Evolutionary conservation across 805 yeast genomes (phyloP).

Genomic region (Cyberlindnera bimundalis): DNA sequence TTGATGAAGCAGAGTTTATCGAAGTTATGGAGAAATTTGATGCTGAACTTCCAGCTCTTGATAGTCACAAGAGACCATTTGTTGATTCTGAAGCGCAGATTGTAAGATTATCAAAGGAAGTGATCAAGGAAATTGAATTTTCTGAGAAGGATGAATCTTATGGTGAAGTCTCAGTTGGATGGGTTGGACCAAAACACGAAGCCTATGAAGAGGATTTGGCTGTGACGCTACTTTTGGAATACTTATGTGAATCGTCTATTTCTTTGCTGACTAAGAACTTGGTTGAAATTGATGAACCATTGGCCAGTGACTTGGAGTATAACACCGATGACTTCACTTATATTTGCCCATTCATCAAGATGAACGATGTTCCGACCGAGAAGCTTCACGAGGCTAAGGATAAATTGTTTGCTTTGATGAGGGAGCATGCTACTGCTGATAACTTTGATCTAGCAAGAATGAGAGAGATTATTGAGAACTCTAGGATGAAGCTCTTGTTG

Average conservation of each 20-base stretch:
- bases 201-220: conserved; percentile 61
- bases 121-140: conserved; percentile 58
- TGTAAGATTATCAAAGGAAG: conserved; percentile 29
- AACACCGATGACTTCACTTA: conserved; percentile 72
- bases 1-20: conserved; percentile 72
- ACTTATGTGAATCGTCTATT: conserved; percentile 73
- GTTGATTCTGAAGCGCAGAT: conserved; percentile 58
- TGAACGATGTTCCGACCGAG: conserved; percentile 76
- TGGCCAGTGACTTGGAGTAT: conserved; percentile 66
- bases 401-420: conserved; percentile 47
- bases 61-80: conserved; percentile 60
- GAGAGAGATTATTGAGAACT: conserved; percentile 63
- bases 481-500: conserved; percentile 56
- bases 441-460: conserved; percentile 63
- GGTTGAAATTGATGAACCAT: conserved; percentile 79
- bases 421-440: conserved; percentile 45
- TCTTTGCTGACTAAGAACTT: conserved; percentile 68
- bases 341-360: conserved; percentile 50
- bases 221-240: conserved; percentile 63
- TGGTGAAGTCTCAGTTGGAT: conserved; percentile 70
- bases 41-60: conserved; percentile 38
- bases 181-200: conserved; percentile 74
- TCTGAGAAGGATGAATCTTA: conserved; percentile 87
- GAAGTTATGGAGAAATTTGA: conserved; percentile 61
- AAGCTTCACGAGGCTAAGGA: conserved; percentile 51